Conservation (phyloP, 1,284 basidiomycete species). For the Peniophora sp. region DNA sequence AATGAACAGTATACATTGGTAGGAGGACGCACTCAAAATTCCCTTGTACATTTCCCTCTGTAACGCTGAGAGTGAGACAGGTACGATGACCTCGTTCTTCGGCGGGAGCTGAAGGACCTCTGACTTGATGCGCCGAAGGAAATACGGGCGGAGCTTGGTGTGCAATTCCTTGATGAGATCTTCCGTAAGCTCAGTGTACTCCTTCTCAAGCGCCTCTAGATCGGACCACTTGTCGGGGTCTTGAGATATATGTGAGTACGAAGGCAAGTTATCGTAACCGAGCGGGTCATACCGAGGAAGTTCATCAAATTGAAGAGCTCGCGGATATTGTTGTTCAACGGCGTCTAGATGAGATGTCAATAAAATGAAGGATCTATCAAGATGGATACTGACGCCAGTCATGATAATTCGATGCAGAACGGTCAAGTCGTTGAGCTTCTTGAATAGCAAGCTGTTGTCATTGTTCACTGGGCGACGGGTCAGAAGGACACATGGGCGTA, state of each 20-base stretch:
- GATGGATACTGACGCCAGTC: slow-evolving; percentile 58
- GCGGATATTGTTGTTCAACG: slow-evolving; percentile 93
- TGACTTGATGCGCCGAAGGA: slow-evolving; percentile 87
- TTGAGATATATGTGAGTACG: no score
- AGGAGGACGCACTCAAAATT: slow-evolving; percentile 52
- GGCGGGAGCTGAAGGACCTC: slow-evolving; percentile 90
- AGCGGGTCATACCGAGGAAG: slow-evolving; percentile 58
- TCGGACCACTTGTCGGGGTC: slow-evolving; percentile 68
- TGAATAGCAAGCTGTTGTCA: slow-evolving; percentile 77
- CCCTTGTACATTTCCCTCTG: slow-evolving; percentile 89
- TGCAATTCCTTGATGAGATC: slow-evolving; percentile 77
- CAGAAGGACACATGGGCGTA: slow-evolving; percentile 2
- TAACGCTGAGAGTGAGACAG: slow-evolving; percentile 81
- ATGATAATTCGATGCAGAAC: slow-evolving; percentile 82
- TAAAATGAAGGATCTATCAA: slow-evolving; percentile 4
- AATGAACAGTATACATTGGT: neutral
- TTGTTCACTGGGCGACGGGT: slow-evolving; percentile 57
- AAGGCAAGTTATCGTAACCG: neutral
- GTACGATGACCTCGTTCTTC: slow-evolving; percentile 91
- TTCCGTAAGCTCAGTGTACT: slow-evolving; percentile 72
- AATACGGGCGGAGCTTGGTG: slow-evolving; percentile 77
- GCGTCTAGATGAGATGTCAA: slow-evolving; percentile 49
- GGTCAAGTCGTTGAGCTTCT: slow-evolving; percentile 73
- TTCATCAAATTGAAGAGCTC: slow-evolving; percentile 95
- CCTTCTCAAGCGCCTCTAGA: slow-evolving; percentile 61